Base-by-base conservation (phyloP, 176 grass and related monocot genomes). In the Pontederia crassipes region DNA sequence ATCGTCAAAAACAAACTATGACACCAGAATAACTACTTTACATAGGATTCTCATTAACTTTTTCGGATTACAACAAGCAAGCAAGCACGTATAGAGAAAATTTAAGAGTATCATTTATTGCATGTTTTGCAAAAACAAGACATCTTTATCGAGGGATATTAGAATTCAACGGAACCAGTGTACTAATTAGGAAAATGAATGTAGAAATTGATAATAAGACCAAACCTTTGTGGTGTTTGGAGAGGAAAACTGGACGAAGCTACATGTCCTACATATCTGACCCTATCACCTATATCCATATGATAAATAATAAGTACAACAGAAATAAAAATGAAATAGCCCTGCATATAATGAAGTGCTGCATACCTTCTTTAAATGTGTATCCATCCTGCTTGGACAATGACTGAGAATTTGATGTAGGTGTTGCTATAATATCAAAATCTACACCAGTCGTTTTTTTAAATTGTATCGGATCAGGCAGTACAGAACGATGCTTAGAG, bases 351-450 rank as follows among this genome's bases (percentile, higher is more conserved):
- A 53, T 57, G 58, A 8, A 52, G 29, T 12, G 6, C 6, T 71
- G 13, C 62, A 26, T 79, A 83, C 94, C 94, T 89, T 93, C 88
- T 98, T 78, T 93, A 15, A 92, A 98, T 76, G 81, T 98, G 83
- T 98, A 83, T 12, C 79, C 68, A 66, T 98, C 94, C 17, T 92
- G 84, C 68, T 98, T 98, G 45, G 85, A 87, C 67, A 89, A 71
- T 46, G 84, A 82, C 55, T 86, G 85, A 46, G 87, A 89, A 80
- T 86, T 78, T 56, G 83, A 71, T 49, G 81, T 80, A 46, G 93
- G 88, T 82, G 94, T 73, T 35, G 87, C 94, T 54, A 93, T 77
- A 77, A 98, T 93, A 72, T 98, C 94, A 74, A 88, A 84, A 46
- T 98, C 86, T 61, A 98, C 87, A 83, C 93, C 86, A 14, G 93